phyloP scores from a whole-genome alignment of 2,329 filamentous ascomycete species.

The Cladosporium oxysporum region DNA sequence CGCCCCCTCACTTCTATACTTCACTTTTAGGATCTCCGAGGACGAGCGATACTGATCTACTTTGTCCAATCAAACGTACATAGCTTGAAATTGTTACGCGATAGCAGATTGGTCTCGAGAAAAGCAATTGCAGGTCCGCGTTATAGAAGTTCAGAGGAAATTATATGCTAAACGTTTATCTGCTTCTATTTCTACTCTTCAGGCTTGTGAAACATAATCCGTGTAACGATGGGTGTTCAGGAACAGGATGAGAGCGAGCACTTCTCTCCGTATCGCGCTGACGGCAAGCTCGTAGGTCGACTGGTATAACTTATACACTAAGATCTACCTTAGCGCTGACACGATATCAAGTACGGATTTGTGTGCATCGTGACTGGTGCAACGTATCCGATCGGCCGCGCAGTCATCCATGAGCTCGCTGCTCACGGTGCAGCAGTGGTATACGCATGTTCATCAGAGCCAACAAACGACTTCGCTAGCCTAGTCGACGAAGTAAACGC shows the following conservation, averaged over 20 bases:
- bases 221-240: not conserved
- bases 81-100: not conserved
- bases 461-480: slow-evolving; percentile 44
- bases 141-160: not conserved
- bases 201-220: not conserved
- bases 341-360: slow-evolving; percentile 54
- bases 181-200: not conserved
- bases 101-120: not conserved
- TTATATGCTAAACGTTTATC: not conserved
- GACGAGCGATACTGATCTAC: not conserved
- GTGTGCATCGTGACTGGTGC: slow-evolving; percentile 66
- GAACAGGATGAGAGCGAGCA: slow-evolving; percentile 39
- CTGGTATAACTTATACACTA: not conserved
- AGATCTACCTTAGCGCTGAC: not conserved
- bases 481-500: slow-evolving; percentile 48
- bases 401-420: slow-evolving; percentile 62
- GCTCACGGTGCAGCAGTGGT: slow-evolving; percentile 66
- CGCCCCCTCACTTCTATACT: not conserved
- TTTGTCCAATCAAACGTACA: not conserved
- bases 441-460: slow-evolving; percentile 55
- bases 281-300: slow-evolving; percentile 52
- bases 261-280: slow-evolving; percentile 59
- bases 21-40: not conserved
- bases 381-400: slow-evolving; percentile 60
- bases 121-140: not conserved